Conservation (phyloP, 371 early-diverging fungal species). For the Rhizopus sp. region DNA sequence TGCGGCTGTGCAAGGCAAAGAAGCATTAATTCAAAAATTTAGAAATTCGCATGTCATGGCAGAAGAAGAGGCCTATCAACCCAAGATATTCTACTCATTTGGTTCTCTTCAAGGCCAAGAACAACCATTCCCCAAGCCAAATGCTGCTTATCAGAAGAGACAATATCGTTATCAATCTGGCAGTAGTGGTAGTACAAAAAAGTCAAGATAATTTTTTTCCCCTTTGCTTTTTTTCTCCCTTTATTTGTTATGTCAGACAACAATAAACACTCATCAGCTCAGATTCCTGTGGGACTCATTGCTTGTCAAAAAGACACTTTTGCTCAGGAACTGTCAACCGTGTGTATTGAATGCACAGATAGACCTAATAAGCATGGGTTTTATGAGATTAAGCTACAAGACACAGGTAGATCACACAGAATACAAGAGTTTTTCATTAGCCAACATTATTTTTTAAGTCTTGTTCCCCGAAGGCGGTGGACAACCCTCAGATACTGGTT, state of each 20-base stretch:
- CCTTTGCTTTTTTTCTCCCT: background rate
- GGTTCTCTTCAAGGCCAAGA: conserved; percentile 67
- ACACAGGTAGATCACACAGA: conserved; percentile 33
- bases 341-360: conserved; percentile 40
- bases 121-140: conserved; percentile 14
- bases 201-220: background rate
- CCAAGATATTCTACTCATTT: conserved; percentile 70
- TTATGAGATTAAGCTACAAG: conserved; percentile 39
- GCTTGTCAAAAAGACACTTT: conserved; percentile 44
- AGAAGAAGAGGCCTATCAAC: conserved; percentile 72
- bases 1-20: conserved; percentile 89
- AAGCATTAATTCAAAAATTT: conserved; percentile 83
- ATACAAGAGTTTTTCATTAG: background rate
- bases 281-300: conserved; percentile 45
- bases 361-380: conserved; percentile 46
- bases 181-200: background rate
- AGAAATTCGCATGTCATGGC: conserved; percentile 81
- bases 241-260: conserved; percentile 1
- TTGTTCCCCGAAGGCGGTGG: conserved; percentile 78
- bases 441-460: conserved; percentile 32
- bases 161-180: background rate
- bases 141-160: background rate
- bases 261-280: conserved; percentile 10
- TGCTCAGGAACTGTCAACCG: conserved; percentile 27
- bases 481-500: conserved; percentile 73